Base-by-base conservation (phyloP, 306 rosid genomes). In the Glycine latifolia region DNA sequence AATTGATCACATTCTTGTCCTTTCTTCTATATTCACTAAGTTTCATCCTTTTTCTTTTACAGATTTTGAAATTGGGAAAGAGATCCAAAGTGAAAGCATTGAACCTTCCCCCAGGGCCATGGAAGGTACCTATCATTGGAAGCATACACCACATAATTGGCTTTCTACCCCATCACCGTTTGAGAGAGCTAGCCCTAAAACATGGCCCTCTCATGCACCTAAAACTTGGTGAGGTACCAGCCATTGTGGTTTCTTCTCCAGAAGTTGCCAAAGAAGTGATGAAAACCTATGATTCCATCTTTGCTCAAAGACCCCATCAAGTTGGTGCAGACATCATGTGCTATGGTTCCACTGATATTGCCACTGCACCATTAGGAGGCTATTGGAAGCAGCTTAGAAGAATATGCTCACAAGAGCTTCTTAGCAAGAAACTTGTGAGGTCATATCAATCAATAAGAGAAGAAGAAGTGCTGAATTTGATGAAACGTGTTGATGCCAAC, bases 181-280 rank as follows among this genome's bases (percentile, higher is more conserved):
- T 33, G 4, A 71, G 72, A 60, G 77, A 70, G 7, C n/a, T 79
- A 26, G 43, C 83, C 1, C 44, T 31, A 49, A 82, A 82, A 61
- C 14, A 86, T 74, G 90, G 88, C 2, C 80, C 74, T 17, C 65
- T 79, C 50, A 79, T 71, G 83, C 71, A 70, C 44, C 10, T 79
- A 1, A 53, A 79, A 37, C 31, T 85, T 0, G 87, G 87, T 6
- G 82, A 81, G 14, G 7, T 6, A 3, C 76, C 82, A 41, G 10
- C 44, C 20, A 3, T 79, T 3, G 55, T 83, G 49, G 52, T 83
- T n/a, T 85, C 88, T 11, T 85, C 91, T 7, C 78, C 86, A n/a
- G 69, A 85, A 69, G 8, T 49, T 3, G 89, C 87, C 7, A 67
- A 66, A 15, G 82, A 83, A 17, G 80, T 88, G 14, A 2, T 88